These are phyloP conservation scores for Wickerhamiella galacta DNA, from an alignment of 805 yeast species.

Conservation along the genomic window DNA sequence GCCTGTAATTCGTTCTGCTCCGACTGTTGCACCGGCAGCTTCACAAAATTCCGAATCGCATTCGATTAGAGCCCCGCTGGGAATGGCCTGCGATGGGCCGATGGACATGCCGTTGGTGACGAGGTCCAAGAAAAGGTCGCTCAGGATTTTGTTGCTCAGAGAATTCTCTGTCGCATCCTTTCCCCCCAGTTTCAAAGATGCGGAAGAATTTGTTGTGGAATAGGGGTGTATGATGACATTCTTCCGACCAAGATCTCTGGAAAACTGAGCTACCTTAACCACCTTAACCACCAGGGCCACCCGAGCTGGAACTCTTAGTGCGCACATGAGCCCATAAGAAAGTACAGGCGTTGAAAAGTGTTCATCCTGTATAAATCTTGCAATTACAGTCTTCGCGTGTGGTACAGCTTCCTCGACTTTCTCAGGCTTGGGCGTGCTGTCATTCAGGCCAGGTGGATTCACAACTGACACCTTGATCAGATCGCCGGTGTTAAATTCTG, in stretches of 20 bases:
- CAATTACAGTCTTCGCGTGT: too few species aligned
- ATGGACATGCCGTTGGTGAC: constrained; percentile 11
- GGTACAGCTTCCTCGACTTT: constrained; percentile 6
- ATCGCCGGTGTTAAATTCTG: neutral
- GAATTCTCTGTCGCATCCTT: too few species aligned
- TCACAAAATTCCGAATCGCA: constrained; percentile 4
- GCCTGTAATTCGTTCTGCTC: constrained; percentile 9
- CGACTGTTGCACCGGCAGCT: constrained; percentile 4
- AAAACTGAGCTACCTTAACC: constrained; percentile 25
- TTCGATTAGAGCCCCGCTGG: constrained; percentile 12
- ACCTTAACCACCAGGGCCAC: constrained; percentile 41
- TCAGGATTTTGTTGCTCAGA: too few species aligned
- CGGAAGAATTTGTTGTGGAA: constrained; percentile 15
- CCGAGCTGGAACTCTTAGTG: constrained; percentile 34
- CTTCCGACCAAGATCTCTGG: constrained; percentile 15
- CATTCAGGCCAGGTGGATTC: constrained; percentile 1
- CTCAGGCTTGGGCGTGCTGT: neutral
- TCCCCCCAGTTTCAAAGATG: neutral
- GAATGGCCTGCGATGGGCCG: constrained; percentile 7
- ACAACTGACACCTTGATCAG: constrained; percentile 7
- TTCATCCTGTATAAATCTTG: neutral
- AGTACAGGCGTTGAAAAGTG: constrained; percentile 23
- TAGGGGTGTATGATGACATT: constrained; percentile 39
- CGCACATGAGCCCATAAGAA: constrained; percentile 35
- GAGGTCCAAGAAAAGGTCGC: constrained; percentile 5